Evolutionary conservation across 2,329 filamentous ascomycete genomes (phyloP), one percentile per base, ranked within the genome.

Genomic region (Tolypocladium capitatum): DNA sequence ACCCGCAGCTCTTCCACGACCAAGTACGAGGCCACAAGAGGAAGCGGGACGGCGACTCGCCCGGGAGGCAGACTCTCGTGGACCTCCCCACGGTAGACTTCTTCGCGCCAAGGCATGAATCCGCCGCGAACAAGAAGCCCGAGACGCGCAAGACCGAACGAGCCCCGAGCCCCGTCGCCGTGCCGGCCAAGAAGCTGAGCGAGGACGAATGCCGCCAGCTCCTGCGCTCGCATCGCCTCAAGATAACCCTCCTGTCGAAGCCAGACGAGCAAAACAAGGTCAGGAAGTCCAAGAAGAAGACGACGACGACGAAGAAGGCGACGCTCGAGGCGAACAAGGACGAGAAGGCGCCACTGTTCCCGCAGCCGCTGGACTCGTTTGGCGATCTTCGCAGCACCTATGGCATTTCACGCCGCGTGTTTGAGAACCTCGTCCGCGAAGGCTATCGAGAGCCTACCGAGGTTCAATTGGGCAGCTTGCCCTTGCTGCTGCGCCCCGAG

Each of bases 361-460:
- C 91, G 0, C 83, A 86, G 53, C 91, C 92, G 2, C 69, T 98
- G 54, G 77, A 76, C 41, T 79, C 81, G 0, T 97, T 98, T 61
- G 69, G 72, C 38, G 80, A 92, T 57, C 69, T 98, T 49, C 75
- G 80, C 34, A 70, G 73, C 31, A 72, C 72, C 41, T 94, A 91
- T 66, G 76, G 75, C n/a, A 79, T 96, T 38, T 84, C 87, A 4
- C 71, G 75, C 36, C 75, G 81, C 38, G 67, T 98, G 41, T 80
- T 81, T 2, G 79, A 84, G 51, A 98, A 98, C 59, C 71, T 98
- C 30, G 72, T 78, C 14, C 75, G 78, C n/a, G 87, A 97, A 66
- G 88, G 86, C 11, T 98, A 94, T 62, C 80, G 76, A 33, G 72
- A 89, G 48, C 92, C 92, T 13, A 98, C 92, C 0, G 91, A 97